Conservation (phyloP, 352 stramenopile genomes). For the Phytophthora citrophthora region DNA sequence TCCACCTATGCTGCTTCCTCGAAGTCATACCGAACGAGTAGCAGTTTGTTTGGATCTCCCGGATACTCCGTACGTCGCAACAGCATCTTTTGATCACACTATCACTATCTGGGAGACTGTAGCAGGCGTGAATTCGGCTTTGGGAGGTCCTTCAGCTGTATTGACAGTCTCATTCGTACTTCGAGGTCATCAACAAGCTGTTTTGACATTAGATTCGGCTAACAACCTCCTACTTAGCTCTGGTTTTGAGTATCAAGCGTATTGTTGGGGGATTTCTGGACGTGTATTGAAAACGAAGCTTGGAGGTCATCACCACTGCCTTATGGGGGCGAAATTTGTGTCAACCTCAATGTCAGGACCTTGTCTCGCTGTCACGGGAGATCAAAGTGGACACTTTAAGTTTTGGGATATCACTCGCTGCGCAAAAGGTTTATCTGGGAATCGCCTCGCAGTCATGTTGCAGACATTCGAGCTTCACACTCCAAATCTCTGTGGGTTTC, state of each 20-base stretch:
- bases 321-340: constrained; percentile 75
- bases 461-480: constrained; percentile 62
- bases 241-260: constrained; percentile 85
- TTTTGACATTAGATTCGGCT: constrained; percentile 68
- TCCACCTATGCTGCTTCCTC: constrained; percentile 35
- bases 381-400: constrained; percentile 77
- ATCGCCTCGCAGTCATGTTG: constrained; percentile 37
- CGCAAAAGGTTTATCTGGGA: constrained; percentile 46
- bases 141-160: constrained; percentile 34
- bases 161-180: constrained; percentile 64
- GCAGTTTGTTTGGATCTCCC: constrained; percentile 65
- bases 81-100: constrained; percentile 78
- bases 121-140: constrained; percentile 23
- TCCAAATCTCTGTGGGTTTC: constrained; percentile 52
- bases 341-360: constrained; percentile 30
- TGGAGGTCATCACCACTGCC: constrained; percentile 66
- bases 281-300: constrained; percentile 59
- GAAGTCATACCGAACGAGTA: constrained; percentile 51
- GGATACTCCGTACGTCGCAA: constrained; percentile 64
- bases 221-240: constrained; percentile 69
- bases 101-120: constrained; percentile 77
- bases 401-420: constrained; percentile 79
- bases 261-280: constrained; percentile 73
- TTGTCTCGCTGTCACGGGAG: constrained; percentile 66
- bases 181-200: constrained; percentile 62